Conservation (phyloP, 768 basidiomycete genomes). For the Fomitopsis serialis region DNA sequence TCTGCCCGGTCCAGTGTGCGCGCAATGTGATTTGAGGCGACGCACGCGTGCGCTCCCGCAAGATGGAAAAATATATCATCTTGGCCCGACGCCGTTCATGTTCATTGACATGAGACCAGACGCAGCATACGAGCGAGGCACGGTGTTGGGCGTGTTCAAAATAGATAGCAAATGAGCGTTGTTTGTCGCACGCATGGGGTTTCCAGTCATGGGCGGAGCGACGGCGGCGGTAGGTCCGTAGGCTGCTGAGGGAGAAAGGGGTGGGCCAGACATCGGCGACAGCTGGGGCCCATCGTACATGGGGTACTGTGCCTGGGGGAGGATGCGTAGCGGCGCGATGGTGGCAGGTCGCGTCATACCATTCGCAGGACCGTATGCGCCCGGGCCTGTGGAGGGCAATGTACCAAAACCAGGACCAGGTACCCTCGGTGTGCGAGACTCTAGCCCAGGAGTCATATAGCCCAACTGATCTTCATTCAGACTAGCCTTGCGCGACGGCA, state of each 20-base stretch:
- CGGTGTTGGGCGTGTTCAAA: conserved; percentile 21
- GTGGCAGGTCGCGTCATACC: conserved; percentile 1
- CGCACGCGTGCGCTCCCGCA: neutral
- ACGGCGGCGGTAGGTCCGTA: neutral
- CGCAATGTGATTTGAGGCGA: conserved; percentile 7
- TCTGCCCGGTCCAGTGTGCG: neutral
- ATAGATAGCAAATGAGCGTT: conserved; percentile 25
- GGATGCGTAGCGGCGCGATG: conserved; percentile 5
- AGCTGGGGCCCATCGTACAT: conserved; percentile 1
- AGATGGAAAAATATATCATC: conserved; percentile 15
- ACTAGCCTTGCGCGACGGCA: conserved; percentile 31
- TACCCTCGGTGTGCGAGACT: neutral
- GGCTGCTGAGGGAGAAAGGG: conserved; percentile 2
- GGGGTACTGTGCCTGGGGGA: conserved; percentile 3
- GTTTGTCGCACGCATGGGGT: conserved; percentile 13
- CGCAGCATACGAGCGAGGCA: conserved; percentile 9
- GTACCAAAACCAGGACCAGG: neutral
- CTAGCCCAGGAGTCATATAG: conserved; percentile 27
- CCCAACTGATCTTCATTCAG: conserved; percentile 50
- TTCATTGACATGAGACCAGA: conserved; percentile 1
- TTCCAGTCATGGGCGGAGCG: conserved; percentile 2
- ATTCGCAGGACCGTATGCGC: neutral
- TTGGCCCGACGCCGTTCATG: conserved; percentile 2
- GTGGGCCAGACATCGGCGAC: conserved; percentile 4
- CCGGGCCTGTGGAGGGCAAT: neutral